phyloP scores from a whole-genome alignment of 331 rosid genomes.

The Prunus yedoensis region DNA sequence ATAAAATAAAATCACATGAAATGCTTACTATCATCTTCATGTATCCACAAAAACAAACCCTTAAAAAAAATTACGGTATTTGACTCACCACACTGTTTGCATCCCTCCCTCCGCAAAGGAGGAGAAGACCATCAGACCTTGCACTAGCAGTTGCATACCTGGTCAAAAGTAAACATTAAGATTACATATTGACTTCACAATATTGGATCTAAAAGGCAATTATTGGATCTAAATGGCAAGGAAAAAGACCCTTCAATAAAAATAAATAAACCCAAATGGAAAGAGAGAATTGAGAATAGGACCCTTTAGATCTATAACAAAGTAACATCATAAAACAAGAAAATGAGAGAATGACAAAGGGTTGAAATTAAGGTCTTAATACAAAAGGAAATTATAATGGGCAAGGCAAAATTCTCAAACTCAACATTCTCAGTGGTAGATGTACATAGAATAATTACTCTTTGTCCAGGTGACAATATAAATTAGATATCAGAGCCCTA shows the following conservation, averaged over 20 bases:
- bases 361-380: neutral
- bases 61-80: neutral
- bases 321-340: neutral
- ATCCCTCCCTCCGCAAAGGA: conserved; percentile 99
- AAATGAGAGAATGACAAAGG: neutral
- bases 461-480: neutral
- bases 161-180: conserved; percentile 27
- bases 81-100: conserved; percentile 93
- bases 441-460: neutral
- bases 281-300: neutral
- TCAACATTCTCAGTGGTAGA: neutral
- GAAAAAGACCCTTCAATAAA: neutral
- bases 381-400: neutral
- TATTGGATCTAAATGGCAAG: neutral
- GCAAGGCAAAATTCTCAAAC: too few species aligned
- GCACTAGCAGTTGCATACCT: conserved; percentile 99
- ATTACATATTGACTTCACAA: conserved; percentile 21
- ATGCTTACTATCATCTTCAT: neutral
- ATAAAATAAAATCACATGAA: neutral
- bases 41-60: conserved; percentile 9
- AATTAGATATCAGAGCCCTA: neutral
- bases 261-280: neutral
- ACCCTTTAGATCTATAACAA: neutral
- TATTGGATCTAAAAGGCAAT: neutral
- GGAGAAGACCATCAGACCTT: conserved; percentile 98